These are phyloP conservation scores for Usnea hakonensis DNA, from an alignment of 495 filamentous ascomycete species.

Conservation along the genomic window DNA sequence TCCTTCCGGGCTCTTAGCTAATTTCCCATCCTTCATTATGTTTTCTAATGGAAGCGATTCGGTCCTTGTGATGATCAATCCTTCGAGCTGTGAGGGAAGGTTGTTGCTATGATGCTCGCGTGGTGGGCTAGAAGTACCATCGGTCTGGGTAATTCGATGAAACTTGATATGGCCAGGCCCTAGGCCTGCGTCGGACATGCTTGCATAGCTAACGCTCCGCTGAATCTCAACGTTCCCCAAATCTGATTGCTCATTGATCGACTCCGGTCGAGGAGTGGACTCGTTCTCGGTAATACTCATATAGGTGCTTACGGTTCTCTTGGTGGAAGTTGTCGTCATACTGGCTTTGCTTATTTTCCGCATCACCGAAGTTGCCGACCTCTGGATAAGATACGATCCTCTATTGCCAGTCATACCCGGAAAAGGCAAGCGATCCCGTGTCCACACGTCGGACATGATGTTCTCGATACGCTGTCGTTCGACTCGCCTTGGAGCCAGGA, in stretches of 20 bases:
- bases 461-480: constrained; percentile 74
- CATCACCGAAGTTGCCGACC: constrained; percentile 70
- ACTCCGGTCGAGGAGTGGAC: background rate
- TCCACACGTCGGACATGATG: constrained; percentile 73
- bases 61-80: background rate
- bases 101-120: background rate
- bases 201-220: constrained; percentile 1
- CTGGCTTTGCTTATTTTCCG: constrained; percentile 71
- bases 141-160: background rate
- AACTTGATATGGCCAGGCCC: background rate
- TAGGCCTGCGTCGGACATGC: background rate
- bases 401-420: constrained; percentile 70
- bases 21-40: background rate
- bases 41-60: background rate
- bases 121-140: constrained; percentile 1
- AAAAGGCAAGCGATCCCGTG: constrained; percentile 70
- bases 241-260: background rate
- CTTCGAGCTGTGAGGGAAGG: background rate
- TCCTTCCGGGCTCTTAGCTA: background rate
- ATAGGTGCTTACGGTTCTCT: background rate
- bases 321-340: constrained; percentile 56
- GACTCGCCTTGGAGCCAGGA: constrained; percentile 55
- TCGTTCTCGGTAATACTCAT: constrained; percentile 4
- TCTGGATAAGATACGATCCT: constrained; percentile 57
- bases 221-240: background rate